Evolutionary conservation across 2,329 filamentous ascomycete genomes (phyloP).

Genomic region (Microdochium bolleyi): DNA sequence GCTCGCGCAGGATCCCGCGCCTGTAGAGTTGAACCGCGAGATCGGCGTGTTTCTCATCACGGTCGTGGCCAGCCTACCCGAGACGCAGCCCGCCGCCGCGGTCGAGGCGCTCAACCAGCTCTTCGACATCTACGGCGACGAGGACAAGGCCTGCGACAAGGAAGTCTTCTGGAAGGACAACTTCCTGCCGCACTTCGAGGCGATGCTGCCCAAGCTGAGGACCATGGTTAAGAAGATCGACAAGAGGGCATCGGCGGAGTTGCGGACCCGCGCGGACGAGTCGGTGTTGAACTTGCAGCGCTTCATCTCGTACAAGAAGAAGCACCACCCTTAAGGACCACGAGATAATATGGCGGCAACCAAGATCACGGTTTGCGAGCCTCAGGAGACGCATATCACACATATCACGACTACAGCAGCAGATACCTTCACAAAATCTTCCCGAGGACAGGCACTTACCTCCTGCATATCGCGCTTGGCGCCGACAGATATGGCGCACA

Average conservation of each 20-base stretch:
- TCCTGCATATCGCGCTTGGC: background rate
- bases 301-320: slow-evolving; percentile 59
- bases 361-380: no score
- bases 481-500: background rate
- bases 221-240: slow-evolving; percentile 52
- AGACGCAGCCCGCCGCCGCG: slow-evolving; percentile 46
- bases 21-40: slow-evolving; percentile 48
- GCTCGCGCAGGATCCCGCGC: slow-evolving; percentile 48
- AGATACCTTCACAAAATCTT: background rate
- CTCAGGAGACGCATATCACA: no score
- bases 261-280: slow-evolving; percentile 54
- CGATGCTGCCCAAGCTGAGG: slow-evolving; percentile 42
- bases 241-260: slow-evolving; percentile 47
- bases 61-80: slow-evolving; percentile 40
- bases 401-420: no score
- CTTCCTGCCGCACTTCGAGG: slow-evolving; percentile 52
- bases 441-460: background rate
- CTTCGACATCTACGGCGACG: slow-evolving; percentile 61
- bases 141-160: slow-evolving; percentile 47
- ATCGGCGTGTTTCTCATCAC: slow-evolving; percentile 56
- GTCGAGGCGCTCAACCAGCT: slow-evolving; percentile 60
- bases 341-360: no score
- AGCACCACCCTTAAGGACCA: slow-evolving; percentile 31
- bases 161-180: slow-evolving; percentile 57
- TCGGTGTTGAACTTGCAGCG: slow-evolving; percentile 49